A percentile compares a stretch with the other conserved stretches of the same genome.
Evolutionary conservation across 2,329 filamentous ascomycete species (phyloP).

Genomic region (Exophiala phaeomuriformis): DNA sequence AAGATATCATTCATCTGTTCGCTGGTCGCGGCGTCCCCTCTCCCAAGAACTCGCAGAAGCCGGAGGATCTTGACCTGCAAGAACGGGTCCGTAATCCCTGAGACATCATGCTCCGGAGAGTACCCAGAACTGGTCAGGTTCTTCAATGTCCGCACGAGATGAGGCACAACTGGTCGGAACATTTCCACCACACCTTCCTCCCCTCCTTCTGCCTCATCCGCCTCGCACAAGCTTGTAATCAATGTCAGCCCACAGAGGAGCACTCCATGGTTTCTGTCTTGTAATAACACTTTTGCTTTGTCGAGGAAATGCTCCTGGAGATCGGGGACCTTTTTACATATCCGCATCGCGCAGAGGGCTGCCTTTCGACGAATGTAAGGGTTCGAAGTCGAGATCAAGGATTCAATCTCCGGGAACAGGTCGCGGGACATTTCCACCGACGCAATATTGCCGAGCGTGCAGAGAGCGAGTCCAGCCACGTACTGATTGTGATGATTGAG

Average conservation of each 20-base stretch:
- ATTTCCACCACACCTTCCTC: slow-evolving; percentile 84
- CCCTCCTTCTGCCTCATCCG: slow-evolving; percentile 77
- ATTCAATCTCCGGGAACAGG: slow-evolving; percentile 92
- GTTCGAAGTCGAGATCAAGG: slow-evolving; percentile 81
- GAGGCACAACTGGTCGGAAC: slow-evolving; percentile 78
- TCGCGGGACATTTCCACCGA: slow-evolving; percentile 98
- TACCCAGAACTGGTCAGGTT: slow-evolving; percentile 90
- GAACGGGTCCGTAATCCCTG: slow-evolving; percentile 95
- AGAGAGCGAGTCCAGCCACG: slow-evolving; percentile 90
- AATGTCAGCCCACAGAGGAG: slow-evolving; percentile 85
- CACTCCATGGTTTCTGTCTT: slow-evolving; percentile 93
- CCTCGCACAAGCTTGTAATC: slow-evolving; percentile 86
- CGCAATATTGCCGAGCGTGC: slow-evolving; percentile 94
- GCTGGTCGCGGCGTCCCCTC: slow-evolving; percentile 78
- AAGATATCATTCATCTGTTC: slow-evolving; percentile 98
- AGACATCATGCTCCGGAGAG: slow-evolving; percentile 95
- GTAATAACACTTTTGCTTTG: slow-evolving; percentile 78
- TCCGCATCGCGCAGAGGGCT: slow-evolving; percentile 96
- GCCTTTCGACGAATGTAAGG: slow-evolving; percentile 98
- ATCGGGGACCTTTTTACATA: slow-evolving; percentile 96
- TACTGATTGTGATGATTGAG: slow-evolving; percentile 97
- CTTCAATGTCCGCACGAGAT: slow-evolving; percentile 84
- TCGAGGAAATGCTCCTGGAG: slow-evolving; percentile 95
- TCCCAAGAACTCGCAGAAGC: slow-evolving; percentile 74
- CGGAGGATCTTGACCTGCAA: slow-evolving; percentile 93